A percentile compares a stretch with the other conserved stretches of the same genome.
These are phyloP conservation scores for Capsella bursapastoris DNA, from an alignment of 345 rosid genomes.

Conservation along the genomic window DNA sequence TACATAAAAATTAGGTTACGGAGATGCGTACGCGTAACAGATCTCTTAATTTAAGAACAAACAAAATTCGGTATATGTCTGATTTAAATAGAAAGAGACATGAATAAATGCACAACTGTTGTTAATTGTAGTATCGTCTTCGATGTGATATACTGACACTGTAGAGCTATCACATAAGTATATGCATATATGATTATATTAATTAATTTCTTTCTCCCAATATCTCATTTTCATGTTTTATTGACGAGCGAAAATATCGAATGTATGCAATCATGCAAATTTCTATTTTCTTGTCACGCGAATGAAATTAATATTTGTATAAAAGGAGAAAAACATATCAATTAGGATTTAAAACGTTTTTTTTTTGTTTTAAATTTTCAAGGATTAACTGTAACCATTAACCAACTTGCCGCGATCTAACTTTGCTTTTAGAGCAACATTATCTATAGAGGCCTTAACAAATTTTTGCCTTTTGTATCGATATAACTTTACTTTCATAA, in stretches of 20 bases:
- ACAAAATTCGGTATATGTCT: conserved; percentile 1
- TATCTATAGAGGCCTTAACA: background rate
- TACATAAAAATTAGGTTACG: background rate
- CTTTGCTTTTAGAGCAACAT: background rate
- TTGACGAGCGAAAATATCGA: background rate
- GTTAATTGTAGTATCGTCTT: conserved; percentile 5
- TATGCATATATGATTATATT: background rate
- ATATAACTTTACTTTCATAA: background rate
- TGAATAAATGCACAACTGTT: conserved; percentile 28
- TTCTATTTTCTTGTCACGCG: no score
- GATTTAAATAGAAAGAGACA: background rate
- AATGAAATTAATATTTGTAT: no score
- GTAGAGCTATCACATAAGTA: background rate
- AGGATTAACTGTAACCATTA: no score
- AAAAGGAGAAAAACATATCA: no score
- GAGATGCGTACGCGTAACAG: background rate
- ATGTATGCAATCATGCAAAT: no score
- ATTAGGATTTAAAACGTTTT: background rate
- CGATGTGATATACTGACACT: background rate
- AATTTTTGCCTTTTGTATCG: no score
- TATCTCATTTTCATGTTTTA: background rate
- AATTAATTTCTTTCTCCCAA: background rate
- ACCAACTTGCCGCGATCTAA: background rate
- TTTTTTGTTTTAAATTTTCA: no score
- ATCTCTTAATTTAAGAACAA: background rate